These are phyloP conservation scores for Pelargonium australe DNA, from an alignment of 441 rosid species.

Conservation along the genomic window DNA sequence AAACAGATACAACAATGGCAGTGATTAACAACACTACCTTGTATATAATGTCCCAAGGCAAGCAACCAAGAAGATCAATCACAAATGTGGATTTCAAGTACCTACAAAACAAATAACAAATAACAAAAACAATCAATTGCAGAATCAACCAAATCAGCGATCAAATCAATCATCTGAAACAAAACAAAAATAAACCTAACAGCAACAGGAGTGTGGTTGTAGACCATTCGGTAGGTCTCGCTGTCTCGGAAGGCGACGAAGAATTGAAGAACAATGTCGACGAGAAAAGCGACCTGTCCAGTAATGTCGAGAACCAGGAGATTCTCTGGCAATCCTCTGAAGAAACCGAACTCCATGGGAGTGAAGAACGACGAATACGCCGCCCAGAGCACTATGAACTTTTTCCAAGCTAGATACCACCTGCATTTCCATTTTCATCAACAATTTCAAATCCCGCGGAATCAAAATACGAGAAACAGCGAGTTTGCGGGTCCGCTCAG, in stretches of 20 bases:
- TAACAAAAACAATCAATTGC: too few relatives aligned
- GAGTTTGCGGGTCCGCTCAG: not conserved
- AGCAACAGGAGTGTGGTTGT: conserved; percentile 56
- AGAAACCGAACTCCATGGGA: conserved; percentile 95
- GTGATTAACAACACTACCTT: conserved; percentile 38
- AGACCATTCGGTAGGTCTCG: conserved; percentile 59
- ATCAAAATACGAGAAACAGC: too few relatives aligned
- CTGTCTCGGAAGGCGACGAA: conserved; percentile 63
- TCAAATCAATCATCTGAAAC: too few relatives aligned
- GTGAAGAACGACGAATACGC: conserved; percentile 90
- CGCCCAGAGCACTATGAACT: conserved; percentile 84
- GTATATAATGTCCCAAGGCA: conserved; percentile 92
- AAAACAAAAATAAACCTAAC: conserved; percentile 39
- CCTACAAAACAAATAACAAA: conserved; percentile 25
- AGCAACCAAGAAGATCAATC: conserved; percentile 64
- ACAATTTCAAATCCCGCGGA: not conserved
- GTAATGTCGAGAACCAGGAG: conserved; percentile 68
- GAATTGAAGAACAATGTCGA: conserved; percentile 69
- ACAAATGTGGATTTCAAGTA: conserved; percentile 74
- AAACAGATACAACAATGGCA: too few relatives aligned
- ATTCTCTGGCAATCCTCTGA: conserved; percentile 71
- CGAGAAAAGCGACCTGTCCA: conserved; percentile 78
- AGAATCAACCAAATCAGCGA: too few relatives aligned
- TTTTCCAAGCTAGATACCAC: conserved; percentile 62
- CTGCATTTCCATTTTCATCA: conserved; percentile 31